Evolutionary conservation across 2,329 filamentous ascomycete genomes (phyloP).

Genomic region (Raffaelea arxii): DNA sequence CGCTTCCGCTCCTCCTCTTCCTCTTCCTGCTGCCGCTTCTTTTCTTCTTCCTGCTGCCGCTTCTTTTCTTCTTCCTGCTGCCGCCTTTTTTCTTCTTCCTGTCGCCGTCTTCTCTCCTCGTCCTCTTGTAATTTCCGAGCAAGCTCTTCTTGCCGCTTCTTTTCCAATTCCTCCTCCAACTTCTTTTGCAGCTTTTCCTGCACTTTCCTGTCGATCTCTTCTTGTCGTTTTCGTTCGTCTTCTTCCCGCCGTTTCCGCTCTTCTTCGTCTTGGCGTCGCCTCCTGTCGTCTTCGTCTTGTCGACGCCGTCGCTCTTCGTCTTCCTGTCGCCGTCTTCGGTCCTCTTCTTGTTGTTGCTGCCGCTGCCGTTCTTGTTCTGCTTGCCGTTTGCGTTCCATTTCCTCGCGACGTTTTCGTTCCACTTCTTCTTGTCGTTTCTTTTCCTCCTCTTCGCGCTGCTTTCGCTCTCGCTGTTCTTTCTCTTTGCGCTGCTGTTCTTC

Average conservation of each 20-base stretch:
- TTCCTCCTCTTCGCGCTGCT: background rate
- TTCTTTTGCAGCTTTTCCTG: conserved; percentile 20
- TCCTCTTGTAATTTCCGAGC: conserved; percentile 20
- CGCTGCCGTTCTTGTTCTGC: conserved; percentile 9
- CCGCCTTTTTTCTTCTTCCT: conserved; percentile 15
- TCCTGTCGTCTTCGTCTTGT: conserved; percentile 21
- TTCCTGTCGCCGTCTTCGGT: conserved; percentile 36
- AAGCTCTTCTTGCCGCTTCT: conserved; percentile 18
- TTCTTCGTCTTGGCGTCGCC: conserved; percentile 21
- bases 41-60: conserved; percentile 17
- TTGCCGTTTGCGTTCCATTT: background rate
- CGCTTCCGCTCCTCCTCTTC: conserved; percentile 19
- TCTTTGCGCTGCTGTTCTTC: conserved; percentile 1
- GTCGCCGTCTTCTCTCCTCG: conserved; percentile 17
- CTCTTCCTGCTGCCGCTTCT: conserved; percentile 24
- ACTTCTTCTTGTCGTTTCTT: background rate
- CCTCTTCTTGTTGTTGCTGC: conserved; percentile 42
- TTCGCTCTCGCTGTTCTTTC: conserved; percentile 3
- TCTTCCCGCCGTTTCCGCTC: conserved; percentile 21
- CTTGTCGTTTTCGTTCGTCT: conserved; percentile 7
- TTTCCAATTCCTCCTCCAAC: conserved; percentile 17
- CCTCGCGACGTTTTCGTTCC: background rate
- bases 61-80: conserved; percentile 17
- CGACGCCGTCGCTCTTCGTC: conserved; percentile 18
- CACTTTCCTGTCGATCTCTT: conserved; percentile 19